Conservation (phyloP, 805 yeast species). For the Hanseniaspora mollemarum region DNA sequence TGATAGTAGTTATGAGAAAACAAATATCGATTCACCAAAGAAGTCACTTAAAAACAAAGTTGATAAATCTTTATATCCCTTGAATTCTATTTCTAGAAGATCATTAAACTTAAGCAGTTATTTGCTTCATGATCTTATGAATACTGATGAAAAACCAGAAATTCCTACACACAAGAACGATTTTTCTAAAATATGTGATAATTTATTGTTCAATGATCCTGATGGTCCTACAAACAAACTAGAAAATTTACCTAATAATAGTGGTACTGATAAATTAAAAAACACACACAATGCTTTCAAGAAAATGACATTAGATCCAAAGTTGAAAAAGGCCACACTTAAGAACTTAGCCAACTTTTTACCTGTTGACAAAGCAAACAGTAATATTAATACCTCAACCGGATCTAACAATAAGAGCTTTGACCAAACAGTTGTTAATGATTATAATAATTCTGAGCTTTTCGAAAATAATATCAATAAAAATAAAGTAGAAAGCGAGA, state of each 20-base stretch:
- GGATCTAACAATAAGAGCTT: no score
- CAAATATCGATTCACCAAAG: neutral
- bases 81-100: slow-evolving; percentile 29
- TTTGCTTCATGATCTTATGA: slow-evolving; percentile 17
- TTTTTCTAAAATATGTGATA: slow-evolving; percentile 27
- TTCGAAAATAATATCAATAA: neutral
- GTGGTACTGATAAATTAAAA: neutral
- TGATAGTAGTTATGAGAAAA: neutral
- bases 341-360: slow-evolving; percentile 3
- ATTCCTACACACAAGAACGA: slow-evolving; percentile 19
- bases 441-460: no score
- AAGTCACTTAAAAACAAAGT: slow-evolving; percentile 21
- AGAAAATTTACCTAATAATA: neutral
- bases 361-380: neutral
- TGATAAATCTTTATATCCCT: slow-evolving; percentile 28
- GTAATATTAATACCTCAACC: neutral
- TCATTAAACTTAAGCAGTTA: slow-evolving; percentile 28
- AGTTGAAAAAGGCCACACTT: slow-evolving; percentile 8
- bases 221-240: slow-evolving; percentile 12
- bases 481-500: neutral
- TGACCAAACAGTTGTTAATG: neutral
- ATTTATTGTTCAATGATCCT: slow-evolving; percentile 26
- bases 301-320: slow-evolving; percentile 15
- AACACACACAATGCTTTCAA: slow-evolving; percentile 3
- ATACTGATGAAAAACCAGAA: neutral